Conservation (phyloP, 306 rosid species). For the Malus sylvestris region DNA sequence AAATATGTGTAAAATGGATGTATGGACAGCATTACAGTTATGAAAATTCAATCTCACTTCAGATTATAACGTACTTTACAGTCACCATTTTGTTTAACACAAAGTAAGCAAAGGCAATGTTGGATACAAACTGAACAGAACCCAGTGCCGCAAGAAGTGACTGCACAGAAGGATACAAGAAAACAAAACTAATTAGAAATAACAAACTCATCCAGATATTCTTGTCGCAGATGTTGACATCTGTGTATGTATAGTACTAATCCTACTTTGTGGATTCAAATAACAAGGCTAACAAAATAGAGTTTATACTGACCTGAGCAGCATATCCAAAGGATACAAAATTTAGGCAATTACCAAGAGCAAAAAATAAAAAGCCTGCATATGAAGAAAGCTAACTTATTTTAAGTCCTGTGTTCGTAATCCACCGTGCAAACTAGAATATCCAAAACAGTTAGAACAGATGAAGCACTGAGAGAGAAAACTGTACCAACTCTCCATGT, state of each 20-base stretch:
- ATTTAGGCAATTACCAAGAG: conserved; percentile 85
- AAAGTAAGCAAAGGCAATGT: conserved; percentile 93
- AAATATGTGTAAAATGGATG: conserved; percentile 1
- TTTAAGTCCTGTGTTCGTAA: conserved; percentile 6
- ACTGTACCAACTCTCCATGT: conserved; percentile 90
- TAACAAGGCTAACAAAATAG: neutral
- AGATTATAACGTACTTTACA: conserved; percentile 66
- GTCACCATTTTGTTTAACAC: conserved; percentile 92
- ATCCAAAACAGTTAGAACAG: conserved; percentile 7
- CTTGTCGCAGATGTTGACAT: neutral
- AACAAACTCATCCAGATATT: neutral
- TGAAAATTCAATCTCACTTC: conserved; percentile 22
- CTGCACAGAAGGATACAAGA: conserved; percentile 35
- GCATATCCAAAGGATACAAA: conserved; percentile 95
- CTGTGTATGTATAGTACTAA: neutral
- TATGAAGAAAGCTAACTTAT: conserved; percentile 5
- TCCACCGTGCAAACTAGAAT: conserved; percentile 10
- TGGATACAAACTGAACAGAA: conserved; percentile 91
- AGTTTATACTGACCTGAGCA: conserved; percentile 66
- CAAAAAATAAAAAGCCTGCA: conserved; percentile 77
- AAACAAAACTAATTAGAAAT: conserved; percentile 4
- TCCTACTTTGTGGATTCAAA: neutral
- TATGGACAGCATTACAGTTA: neutral
- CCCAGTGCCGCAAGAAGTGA: conserved; percentile 99
- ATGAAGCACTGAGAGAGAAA: conserved; percentile 11